These are phyloP conservation scores for Pyrenochaeta sp. DNA, from an alignment of 2,329 filamentous ascomycete species.

Conservation along the genomic window DNA sequence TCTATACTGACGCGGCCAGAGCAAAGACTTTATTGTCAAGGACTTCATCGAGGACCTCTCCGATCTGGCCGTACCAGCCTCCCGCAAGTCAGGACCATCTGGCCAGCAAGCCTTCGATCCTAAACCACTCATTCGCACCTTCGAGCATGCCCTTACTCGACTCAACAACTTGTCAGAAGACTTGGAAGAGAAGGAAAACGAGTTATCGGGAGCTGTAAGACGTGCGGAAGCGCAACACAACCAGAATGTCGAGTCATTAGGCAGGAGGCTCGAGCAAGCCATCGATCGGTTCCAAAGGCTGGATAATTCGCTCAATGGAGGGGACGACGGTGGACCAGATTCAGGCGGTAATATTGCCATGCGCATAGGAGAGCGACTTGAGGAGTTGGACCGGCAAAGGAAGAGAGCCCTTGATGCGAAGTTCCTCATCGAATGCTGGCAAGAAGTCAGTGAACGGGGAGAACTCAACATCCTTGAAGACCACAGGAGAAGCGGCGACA, in stretches of 20 bases:
- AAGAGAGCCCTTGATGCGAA: slow-evolving; percentile 90
- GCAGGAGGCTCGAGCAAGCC: slow-evolving; percentile 87
- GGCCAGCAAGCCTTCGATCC: slow-evolving; percentile 74
- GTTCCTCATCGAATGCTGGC: slow-evolving; percentile 96
- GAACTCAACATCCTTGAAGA: slow-evolving; percentile 88
- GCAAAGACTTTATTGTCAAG: slow-evolving; percentile 90
- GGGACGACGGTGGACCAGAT: slow-evolving; percentile 62
- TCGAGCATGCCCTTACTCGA: slow-evolving; percentile 78
- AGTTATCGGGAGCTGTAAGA: slow-evolving; percentile 86
- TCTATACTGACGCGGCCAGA: slow-evolving; percentile 34
- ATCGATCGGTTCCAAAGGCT: slow-evolving; percentile 91
- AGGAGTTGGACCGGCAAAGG: slow-evolving; percentile 92
- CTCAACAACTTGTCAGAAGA: slow-evolving; percentile 79
- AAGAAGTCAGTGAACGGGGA: slow-evolving; percentile 89
- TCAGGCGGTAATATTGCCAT: slow-evolving; percentile 86
- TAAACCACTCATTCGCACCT: slow-evolving; percentile 94
- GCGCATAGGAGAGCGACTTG: slow-evolving; percentile 90
- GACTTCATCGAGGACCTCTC: slow-evolving; percentile 96
- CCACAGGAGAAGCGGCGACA: slow-evolving; percentile 85
- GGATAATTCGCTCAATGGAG: slow-evolving; percentile 79
- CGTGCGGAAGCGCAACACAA: slow-evolving; percentile 92
- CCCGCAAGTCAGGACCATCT: slow-evolving; percentile 75
- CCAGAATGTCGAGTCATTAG: slow-evolving; percentile 85
- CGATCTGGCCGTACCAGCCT: slow-evolving; percentile 79
- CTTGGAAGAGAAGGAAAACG: slow-evolving; percentile 87